Percentiles rank a stretch among this genome's conserved stretches.
Conservation (phyloP, 1,139 yeast genomes). For the Magnusiomyces suaveolens region DNA sequence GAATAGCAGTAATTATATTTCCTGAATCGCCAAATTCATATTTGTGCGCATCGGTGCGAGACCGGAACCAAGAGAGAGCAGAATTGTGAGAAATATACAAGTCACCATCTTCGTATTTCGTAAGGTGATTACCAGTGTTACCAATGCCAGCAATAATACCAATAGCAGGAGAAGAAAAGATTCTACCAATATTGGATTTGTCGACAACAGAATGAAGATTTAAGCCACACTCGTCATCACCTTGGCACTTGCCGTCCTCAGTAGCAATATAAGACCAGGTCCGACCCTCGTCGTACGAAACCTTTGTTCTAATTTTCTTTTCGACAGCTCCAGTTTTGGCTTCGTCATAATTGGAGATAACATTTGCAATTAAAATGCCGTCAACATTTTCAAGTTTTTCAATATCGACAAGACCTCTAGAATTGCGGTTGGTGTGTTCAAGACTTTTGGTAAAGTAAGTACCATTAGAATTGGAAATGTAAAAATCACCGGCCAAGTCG, state of each 20-base stretch:
- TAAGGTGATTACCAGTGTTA: slow-evolving; percentile 27
- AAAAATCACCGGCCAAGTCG: slow-evolving; percentile 35
- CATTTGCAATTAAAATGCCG: slow-evolving; percentile 60
- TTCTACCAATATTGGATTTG: slow-evolving; percentile 46
- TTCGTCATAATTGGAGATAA: slow-evolving; percentile 25
- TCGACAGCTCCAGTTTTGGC: slow-evolving; percentile 18
- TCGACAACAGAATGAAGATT: slow-evolving; percentile 46
- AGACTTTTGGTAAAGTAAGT: slow-evolving; percentile 42
- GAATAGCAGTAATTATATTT: slow-evolving; percentile 58
- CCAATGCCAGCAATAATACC: slow-evolving; percentile 53
- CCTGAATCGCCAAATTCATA: slow-evolving; percentile 76
- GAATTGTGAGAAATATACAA: slow-evolving; percentile 65
- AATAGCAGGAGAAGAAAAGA: slow-evolving; percentile 59
- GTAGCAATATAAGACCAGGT: slow-evolving; percentile 49
- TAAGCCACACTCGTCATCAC: slow-evolving; percentile 44
- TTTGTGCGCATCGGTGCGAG: slow-evolving; percentile 46
- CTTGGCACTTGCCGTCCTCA: slow-evolving; percentile 36
- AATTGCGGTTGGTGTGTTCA: slow-evolving; percentile 37
- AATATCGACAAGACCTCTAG: slow-evolving; percentile 36
- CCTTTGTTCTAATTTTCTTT: slow-evolving; percentile 30
- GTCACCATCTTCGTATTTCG: slow-evolving; percentile 26
- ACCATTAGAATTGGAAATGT: slow-evolving; percentile 58
- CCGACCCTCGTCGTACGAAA: slow-evolving; percentile 56
- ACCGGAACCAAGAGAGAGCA: slow-evolving; percentile 59
- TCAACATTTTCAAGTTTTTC: slow-evolving; percentile 53